Percentiles rank a stretch among this genome's conserved stretches.
These are phyloP conservation scores for Keithomyces neogunnii DNA, from an alignment of 2,329 filamentous ascomycete species.

Conservation along the genomic window DNA sequence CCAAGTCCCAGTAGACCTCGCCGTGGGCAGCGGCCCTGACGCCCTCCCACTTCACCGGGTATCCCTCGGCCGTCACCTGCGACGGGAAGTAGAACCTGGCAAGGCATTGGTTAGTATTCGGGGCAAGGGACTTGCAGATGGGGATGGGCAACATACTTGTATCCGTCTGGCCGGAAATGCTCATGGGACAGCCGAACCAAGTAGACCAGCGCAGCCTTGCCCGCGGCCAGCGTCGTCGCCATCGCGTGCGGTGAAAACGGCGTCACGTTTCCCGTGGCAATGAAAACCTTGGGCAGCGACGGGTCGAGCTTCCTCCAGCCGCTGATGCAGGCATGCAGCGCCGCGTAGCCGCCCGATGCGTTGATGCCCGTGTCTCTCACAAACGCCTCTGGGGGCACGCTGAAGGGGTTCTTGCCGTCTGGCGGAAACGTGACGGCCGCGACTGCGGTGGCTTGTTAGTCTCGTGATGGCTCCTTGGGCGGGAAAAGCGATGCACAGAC, in stretches of 20 bases:
- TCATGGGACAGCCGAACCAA: neutral
- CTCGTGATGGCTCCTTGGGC: neutral
- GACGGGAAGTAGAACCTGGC: neutral
- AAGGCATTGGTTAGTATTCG: neutral
- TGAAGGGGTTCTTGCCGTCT: neutral
- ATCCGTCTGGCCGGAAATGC: no score
- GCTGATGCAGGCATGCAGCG: neutral
- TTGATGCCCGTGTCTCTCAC: neutral
- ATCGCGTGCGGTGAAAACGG: neutral
- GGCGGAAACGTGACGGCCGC: neutral
- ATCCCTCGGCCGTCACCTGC: neutral
- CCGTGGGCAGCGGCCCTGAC: neutral
- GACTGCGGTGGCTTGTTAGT: neutral
- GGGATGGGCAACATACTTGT: no score
- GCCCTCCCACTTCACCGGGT: neutral
- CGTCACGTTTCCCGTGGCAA: neutral
- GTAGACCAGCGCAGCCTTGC: neutral
- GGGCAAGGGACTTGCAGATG: neutral
- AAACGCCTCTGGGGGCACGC: neutral
- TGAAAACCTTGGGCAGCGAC: neutral
- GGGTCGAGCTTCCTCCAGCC: neutral
- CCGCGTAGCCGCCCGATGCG: neutral
- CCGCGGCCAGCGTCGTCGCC: neutral
- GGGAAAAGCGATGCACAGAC: neutral
- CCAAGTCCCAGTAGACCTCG: neutral